Evolutionary conservation across 2,329 filamentous ascomycete species (phyloP), one percentile per base, ranked within the genome.

Genomic region (Penicillium carneum): DNA sequence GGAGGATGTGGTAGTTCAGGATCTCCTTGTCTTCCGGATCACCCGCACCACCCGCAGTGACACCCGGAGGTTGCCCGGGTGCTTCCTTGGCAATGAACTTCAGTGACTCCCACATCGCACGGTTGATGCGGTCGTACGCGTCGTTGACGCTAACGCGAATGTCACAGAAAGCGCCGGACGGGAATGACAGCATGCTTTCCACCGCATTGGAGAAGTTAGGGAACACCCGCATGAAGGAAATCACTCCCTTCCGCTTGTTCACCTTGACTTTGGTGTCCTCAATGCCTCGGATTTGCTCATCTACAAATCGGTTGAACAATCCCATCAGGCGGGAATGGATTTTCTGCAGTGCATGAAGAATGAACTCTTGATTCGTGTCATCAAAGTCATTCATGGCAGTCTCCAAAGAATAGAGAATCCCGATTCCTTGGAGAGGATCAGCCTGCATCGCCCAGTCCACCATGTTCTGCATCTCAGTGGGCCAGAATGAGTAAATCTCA

Each of bases 241-340:
- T 97, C 59, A 99, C 92, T 11, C 95, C 94, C 80, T 96, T 97
- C 68, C 95, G 90, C 83, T 98, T 98, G 83, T 97, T 97, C 79
- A 97, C 93, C 82, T 97, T 97, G 76, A 99, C 94, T 79, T 98
- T 98, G 41, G 93, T 98, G 63, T 98, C 95, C 79, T 98, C 95
- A 65, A 98, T 97, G 5, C 93, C 93, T 29, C 92, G 91, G 61
- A 98, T 90, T 76, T 99, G 95, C 66, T 97, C 92, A 68, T 98
- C 94, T 9, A 98, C 88, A 70, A 98, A 97, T 64, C 91, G 92
- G 63, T 85, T 88, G 80, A 97, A 97, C 2, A 91, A 86, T 2
- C 86, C 85, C 67, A 90, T 87, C 18, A 98, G 82, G 43, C 86
- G 86, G 58, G 87, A 85, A 68, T 95, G 91, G 10, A 96, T 82